Evolutionary conservation across 179 eudicot genomes (phyloP), one percentile per base, ranked within the genome.

Genomic region (Sideroxylon spinosum): DNA sequence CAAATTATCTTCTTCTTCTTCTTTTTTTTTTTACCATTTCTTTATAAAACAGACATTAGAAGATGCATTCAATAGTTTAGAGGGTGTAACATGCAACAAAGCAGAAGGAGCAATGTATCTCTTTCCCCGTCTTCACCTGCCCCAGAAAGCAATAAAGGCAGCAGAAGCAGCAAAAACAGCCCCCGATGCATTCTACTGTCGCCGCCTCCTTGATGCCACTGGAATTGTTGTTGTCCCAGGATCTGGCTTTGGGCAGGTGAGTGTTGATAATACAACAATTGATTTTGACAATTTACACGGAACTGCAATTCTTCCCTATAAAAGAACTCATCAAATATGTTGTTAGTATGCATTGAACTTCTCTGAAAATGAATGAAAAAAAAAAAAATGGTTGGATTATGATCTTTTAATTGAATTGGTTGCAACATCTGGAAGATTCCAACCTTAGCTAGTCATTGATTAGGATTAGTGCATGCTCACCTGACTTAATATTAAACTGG

Each of bases 51-150:
- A 95, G 99, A 85, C 88, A 59, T 86, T 93, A 52, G 97, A 90
- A 87, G 97, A 93, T 61, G 99, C 93, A 69, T 71, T 93, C 48
- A 93, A 93, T 79, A 85, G 89, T 75, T 89, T 95, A 79, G 99
- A 95, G 86, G 98, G 99, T 0, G 81, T 95, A 75, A 88, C 93
- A 4, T 95, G 98, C 94, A 95, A 95, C 88, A 88, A 85, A 82
- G 91, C 99, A 16, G 99, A 95, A 86, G 99, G 99, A 65, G 99
- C 99, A 53, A 95, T 95, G 98, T 92, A 93, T 85, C 89, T 95
- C n/a, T 95, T 95, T 68, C 99, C 99, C 8, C 87, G 96, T n/a
- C 79, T 95, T 74, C 77, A 80, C 20, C 91, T 93, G 53, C 90
- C 97, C n/a, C 65, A 89, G 55, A 95, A 93, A 81, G 98, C 94